Base-by-base conservation (phyloP, 202 grass and related monocot genomes). In the Cymbopogon flexuosus region DNA sequence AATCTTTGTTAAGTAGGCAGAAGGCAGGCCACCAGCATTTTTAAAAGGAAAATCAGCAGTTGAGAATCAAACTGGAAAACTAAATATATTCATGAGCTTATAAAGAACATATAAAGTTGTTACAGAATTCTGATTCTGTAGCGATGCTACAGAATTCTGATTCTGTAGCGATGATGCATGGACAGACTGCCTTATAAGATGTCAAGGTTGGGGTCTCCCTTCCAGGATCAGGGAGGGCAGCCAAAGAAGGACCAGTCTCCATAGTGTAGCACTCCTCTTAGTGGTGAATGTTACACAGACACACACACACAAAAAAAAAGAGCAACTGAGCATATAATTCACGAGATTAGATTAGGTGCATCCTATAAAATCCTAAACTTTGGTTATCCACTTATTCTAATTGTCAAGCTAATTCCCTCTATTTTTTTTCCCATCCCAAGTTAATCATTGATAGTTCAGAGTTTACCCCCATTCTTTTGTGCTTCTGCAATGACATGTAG, bases 401-500 rank as follows among this genome's bases (percentile, higher is more conserved):
- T 22, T 79, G 8, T 45, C 8, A 63, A 33, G 9, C 16, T 41
- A 73, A 3, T 75, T 56, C 75, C 65, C 30, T n/a, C 5, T 46
- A 45, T 19, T 52, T 65, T 27, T 27, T 82, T 66, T 58, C 8
- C 37, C 16, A 1, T 33, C 3, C 40, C 52, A 76, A 37, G 18
- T 3, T 78, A 76, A 79, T 0, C 5, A 76, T 4, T 3, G 0
- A 76, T 80, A 67, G 66, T 76, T 59, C 9, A 33, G 72, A 60
- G 11, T 68, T 88, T 93, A 98, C 95, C 95, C 24, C 95, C 92
- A 27, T 12, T 73, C 79, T 94, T 98, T 89, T 98, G 95, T 84
- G 95, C 86, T 85, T 98, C 86, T 68, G 92, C 95, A 36, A 98
- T 94, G 70, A 98, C 90, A 68, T 98, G 95, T 71, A 98, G 92